Evolutionary conservation across 2,329 filamentous ascomycete genomes (phyloP), one percentile per base, ranked within the genome.

Genomic region (Sclerotinia borealis): DNA sequence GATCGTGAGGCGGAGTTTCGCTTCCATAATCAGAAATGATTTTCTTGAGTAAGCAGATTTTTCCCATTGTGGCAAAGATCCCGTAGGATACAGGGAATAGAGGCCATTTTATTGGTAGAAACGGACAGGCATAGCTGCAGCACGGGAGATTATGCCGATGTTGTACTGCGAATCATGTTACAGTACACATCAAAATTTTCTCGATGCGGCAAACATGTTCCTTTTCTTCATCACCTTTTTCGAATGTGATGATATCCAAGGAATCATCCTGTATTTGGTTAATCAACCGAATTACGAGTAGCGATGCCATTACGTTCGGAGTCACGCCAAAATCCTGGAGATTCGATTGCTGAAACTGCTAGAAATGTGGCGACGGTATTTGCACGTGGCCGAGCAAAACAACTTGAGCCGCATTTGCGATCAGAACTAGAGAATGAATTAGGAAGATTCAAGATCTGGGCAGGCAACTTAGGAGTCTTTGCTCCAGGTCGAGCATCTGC

Each of bases 351-450:
- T 31, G 52, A 56, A 43, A 43, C 43, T 56, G 37, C 52, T 56
- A 56, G 27, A 22, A 56, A 56, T 56, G 52, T 56, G 27, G 52
- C 52, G 11, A 56, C 37, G 7, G 52, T 56, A 9, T 56, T 56
- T 22, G 27, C 37, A 43, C 52, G 52, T 56, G 37, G 37, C 27
- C 25, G 52, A n/a, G 27, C 52, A 7, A 56, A 56, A 43, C 52
- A 56, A 19, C 52, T 56, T 3, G 52, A 56, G n/a, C 52, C 52
- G 25, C 52, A 56, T 56, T 56, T 56, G 22, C 37, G 52, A 22
- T 56, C 37, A 34, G 52, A 56, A 31, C 34, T 56, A 6, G 52
- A 56, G 25, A 43, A 56, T 13, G 52, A 56, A 43, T 27, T 56
- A n/a, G 52, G 37, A 17, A 43, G 52, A 17, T 56, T 56, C 37